A percentile compares a stretch with the other conserved stretches of the same genome.
Evolutionary conservation across 139 green algal genomes (phyloP).

Genomic region (Nannochloris sp.): DNA sequence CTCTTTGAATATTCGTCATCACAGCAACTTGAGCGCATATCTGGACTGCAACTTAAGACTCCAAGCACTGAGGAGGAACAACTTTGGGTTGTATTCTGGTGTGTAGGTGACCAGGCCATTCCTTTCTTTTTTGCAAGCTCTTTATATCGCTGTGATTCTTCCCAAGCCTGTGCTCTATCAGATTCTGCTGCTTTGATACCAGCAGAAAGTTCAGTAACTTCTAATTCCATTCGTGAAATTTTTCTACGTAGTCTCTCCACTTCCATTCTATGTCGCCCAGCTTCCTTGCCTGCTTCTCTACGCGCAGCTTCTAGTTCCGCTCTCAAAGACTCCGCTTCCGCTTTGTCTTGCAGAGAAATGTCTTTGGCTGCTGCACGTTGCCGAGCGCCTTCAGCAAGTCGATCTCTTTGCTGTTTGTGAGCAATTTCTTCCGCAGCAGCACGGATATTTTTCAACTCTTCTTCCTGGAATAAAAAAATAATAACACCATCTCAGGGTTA

Average conservation of each 20-base stretch:
- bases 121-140: too few relatives aligned
- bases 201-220: not conserved
- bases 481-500: too few relatives aligned
- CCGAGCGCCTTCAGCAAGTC: not conserved
- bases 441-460: not conserved
- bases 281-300: not conserved
- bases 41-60: too few relatives aligned
- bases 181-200: not conserved
- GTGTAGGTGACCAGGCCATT: too few relatives aligned
- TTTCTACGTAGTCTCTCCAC: not conserved
- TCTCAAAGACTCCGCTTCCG: not conserved
- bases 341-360: not conserved
- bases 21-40: too few relatives aligned
- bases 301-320: constrained; percentile 2
- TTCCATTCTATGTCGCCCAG: not conserved
- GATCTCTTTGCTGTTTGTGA: not conserved
- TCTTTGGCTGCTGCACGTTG: not conserved
- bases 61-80: too few relatives aligned
- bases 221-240: not conserved
- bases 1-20: too few relatives aligned
- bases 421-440: not conserved
- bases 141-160: not conserved
- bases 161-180: not conserved
- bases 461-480: too few relatives aligned
- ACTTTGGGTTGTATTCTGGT: too few relatives aligned